These are phyloP conservation scores for Lactarius sanguifluus DNA, from an alignment of 768 basidiomycete genomes.

Conservation along the genomic window DNA sequence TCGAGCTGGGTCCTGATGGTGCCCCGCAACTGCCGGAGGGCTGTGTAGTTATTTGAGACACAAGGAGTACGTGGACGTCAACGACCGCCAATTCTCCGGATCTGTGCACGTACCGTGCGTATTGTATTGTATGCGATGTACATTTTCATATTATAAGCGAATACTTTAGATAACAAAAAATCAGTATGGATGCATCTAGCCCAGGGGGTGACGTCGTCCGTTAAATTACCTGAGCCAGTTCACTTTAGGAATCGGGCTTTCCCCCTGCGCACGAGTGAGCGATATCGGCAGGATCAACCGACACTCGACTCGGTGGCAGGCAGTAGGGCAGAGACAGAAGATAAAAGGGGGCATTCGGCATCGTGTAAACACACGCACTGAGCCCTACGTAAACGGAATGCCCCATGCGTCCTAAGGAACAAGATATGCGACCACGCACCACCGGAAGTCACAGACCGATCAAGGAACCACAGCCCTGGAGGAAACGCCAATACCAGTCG, in stretches of 20 bases:
- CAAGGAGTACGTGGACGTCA: background rate
- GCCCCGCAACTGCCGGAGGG: constrained; percentile 47
- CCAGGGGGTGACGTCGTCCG: background rate
- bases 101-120: background rate
- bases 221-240: background rate
- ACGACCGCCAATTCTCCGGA: background rate
- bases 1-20: constrained; percentile 55
- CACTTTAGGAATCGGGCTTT: background rate
- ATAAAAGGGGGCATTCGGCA: background rate
- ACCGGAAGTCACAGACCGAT: constrained; percentile 3
- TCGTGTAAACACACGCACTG: constrained; percentile 2
- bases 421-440: background rate
- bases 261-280: background rate
- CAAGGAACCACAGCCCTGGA: background rate
- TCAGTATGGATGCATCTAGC: background rate
- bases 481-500: background rate
- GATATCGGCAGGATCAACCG: constrained; percentile 19
- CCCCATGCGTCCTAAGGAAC: constrained; percentile 14
- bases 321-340: background rate
- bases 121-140: background rate
- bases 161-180: background rate
- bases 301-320: constrained; percentile 9
- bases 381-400: constrained; percentile 17
- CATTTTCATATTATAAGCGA: constrained; percentile 7
- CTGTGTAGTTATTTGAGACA: constrained; percentile 34